These are phyloP conservation scores for Oryza meyeriana DNA, from an alignment of 176 grass and related monocot species.

Conservation along the genomic window DNA sequence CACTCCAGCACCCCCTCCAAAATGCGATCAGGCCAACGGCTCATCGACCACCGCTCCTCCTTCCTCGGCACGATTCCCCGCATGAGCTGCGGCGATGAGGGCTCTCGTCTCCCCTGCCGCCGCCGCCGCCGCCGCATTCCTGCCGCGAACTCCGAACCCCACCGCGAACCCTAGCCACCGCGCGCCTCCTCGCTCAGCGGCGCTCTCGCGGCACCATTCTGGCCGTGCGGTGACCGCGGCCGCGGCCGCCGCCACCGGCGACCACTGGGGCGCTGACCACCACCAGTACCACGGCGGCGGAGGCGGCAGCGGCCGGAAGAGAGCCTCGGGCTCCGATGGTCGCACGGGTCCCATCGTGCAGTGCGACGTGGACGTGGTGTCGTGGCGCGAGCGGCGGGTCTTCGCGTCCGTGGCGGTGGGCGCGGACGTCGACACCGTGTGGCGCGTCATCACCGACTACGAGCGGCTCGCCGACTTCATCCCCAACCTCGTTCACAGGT, in stretches of 20 bases:
- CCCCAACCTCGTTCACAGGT: constrained; percentile 94
- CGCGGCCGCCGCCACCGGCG: constrained; percentile 33
- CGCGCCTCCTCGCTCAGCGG: background rate
- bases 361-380: constrained; percentile 90
- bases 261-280: constrained; percentile 41
- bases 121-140: constrained; percentile 22
- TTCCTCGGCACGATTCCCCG: background rate
- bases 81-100: background rate
- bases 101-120: constrained; percentile 36
- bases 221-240: constrained; percentile 7
- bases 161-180: background rate
- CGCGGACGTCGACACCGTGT: constrained; percentile 79
- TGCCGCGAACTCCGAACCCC: background rate
- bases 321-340: background rate
- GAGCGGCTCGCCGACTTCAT: constrained; percentile 91
- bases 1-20: background rate
- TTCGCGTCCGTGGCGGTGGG: constrained; percentile 55
- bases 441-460: constrained; percentile 94
- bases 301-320: background rate
- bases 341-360: constrained; percentile 34
- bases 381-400: constrained; percentile 88
- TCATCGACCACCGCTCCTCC: background rate
- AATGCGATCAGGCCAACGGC: background rate
- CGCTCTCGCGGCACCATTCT: constrained; percentile 18
- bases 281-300: background rate